phyloP scores from a whole-genome alignment of 331 rosid genomes.

The Dryas integrifolia region DNA sequence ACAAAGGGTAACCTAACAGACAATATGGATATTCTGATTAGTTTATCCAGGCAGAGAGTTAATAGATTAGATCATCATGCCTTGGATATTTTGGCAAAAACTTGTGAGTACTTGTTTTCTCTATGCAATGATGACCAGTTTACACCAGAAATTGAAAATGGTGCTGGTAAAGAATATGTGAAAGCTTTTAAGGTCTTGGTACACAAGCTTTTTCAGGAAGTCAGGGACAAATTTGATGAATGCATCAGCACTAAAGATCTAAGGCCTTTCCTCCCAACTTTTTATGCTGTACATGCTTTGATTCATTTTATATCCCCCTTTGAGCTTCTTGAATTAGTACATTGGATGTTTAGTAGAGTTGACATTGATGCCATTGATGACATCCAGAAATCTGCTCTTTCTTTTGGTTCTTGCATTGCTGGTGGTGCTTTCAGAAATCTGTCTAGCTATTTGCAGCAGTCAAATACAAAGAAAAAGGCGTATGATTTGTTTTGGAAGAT shows the following conservation, averaged over 20 bases:
- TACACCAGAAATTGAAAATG: constrained; percentile 36
- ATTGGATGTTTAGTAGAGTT: constrained; percentile 62
- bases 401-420: constrained; percentile 70
- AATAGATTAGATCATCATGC: constrained; percentile 43
- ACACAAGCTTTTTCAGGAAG: constrained; percentile 46
- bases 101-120: constrained; percentile 54
- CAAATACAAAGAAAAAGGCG: constrained; percentile 40
- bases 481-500: constrained; percentile 62
- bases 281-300: constrained; percentile 52
- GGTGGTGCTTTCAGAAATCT: constrained; percentile 63
- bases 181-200: constrained; percentile 46
- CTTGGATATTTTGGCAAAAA: constrained; percentile 53
- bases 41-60: constrained; percentile 41
- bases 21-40: constrained; percentile 35
- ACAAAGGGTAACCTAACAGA: constrained; percentile 29
- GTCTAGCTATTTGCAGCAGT: constrained; percentile 54
- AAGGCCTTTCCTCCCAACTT: constrained; percentile 42
- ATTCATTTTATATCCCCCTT: constrained; percentile 62
- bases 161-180: constrained; percentile 36
- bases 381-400: constrained; percentile 31
- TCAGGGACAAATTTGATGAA: constrained; percentile 46
- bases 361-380: constrained; percentile 38
- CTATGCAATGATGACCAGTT: constrained; percentile 33
- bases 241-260: constrained; percentile 39
- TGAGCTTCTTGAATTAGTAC: constrained; percentile 70